Base-by-base conservation (phyloP, 768 basidiomycete genomes). In the Amanita phalloides region DNA sequence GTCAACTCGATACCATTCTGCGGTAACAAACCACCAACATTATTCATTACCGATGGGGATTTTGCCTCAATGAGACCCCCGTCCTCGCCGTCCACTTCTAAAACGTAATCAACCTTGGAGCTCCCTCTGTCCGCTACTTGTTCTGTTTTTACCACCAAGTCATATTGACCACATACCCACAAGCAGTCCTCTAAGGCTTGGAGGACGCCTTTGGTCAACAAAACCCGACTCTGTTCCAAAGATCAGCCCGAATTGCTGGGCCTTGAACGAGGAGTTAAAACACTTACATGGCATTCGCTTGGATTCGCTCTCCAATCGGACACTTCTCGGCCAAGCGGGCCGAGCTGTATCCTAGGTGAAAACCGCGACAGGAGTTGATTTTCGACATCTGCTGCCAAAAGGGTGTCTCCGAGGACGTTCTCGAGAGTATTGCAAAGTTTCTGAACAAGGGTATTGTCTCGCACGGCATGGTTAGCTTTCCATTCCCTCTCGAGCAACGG, bases 31-130 rank as follows among this genome's bases (percentile, higher is more conserved):
- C 3, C 43, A 1, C 45, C 53, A 51, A 46, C 30, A 1, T 35
- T 9, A 2, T 35, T 46, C 45, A 46, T 58, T 53, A 58, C 57
- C 21, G 55, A 56, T 48, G 57, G 57, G 39, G 57, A 58, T 54
- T 56, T 54, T 56, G 53, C 55, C 46, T 59, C 58, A 53, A 35
- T 0, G 51, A 57, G 56, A 25, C 14, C 54, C 47, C 8, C 32
- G 23, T 17, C n/a, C 51, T 56, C 44, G 46, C 45, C 51, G 39
- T 56, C 49, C 49, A 58, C 53, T 49, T 42, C 1, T 30, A 28
- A 20, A 54, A 54, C 47, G 53, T 49, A 58, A 50, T 56, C 57
- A 48, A 58, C 56, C 47, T 32, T 57, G 26, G 56, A 57, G 44
- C 43, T 44, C n/a, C 53, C 51, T 43, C 51, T 26, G 33, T 58